These are phyloP conservation scores for Saturnispora zaruensis DNA, from an alignment of 805 yeast species.

Conservation along the genomic window DNA sequence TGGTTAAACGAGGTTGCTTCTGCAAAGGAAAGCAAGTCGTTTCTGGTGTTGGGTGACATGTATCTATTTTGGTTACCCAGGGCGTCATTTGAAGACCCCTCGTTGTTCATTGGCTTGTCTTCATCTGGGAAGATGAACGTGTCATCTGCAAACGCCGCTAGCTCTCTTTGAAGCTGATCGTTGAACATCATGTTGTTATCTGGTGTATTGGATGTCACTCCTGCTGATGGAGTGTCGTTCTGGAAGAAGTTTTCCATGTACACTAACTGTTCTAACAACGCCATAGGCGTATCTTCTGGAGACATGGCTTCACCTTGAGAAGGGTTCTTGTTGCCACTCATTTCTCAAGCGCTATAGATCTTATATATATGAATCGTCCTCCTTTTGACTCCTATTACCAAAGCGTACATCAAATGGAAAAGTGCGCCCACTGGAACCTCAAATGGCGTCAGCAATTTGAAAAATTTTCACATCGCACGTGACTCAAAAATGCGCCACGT, in stretches of 20 bases:
- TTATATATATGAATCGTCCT: background rate
- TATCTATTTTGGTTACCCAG: background rate
- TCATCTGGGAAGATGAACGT: conserved; percentile 76
- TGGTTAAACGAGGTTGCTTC: conserved; percentile 13
- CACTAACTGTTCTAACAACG: conserved; percentile 66
- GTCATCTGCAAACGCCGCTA: conserved; percentile 78
- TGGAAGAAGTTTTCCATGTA: conserved; percentile 72
- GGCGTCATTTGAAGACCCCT: conserved; percentile 1
- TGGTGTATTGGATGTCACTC: conserved; percentile 25
- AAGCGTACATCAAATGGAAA: background rate
- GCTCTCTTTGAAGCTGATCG: conserved; percentile 50
- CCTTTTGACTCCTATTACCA: background rate
- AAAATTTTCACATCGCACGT: background rate
- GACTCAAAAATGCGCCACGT: conserved; percentile 6
- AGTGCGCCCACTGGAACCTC: background rate
- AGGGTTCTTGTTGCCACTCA: background rate
- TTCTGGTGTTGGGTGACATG: background rate
- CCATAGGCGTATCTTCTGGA: conserved; percentile 31
- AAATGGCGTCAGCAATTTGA: background rate
- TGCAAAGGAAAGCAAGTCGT: conserved; percentile 10
- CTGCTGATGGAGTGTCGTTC: conserved; percentile 21
- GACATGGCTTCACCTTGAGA: background rate
- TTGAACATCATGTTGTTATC: conserved; percentile 36
- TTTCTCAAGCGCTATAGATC: background rate
- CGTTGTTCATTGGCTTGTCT: conserved; percentile 46